Conservation (phyloP, 2,329 filamentous ascomycete genomes). For the Cryphonectria naterciae region DNA sequence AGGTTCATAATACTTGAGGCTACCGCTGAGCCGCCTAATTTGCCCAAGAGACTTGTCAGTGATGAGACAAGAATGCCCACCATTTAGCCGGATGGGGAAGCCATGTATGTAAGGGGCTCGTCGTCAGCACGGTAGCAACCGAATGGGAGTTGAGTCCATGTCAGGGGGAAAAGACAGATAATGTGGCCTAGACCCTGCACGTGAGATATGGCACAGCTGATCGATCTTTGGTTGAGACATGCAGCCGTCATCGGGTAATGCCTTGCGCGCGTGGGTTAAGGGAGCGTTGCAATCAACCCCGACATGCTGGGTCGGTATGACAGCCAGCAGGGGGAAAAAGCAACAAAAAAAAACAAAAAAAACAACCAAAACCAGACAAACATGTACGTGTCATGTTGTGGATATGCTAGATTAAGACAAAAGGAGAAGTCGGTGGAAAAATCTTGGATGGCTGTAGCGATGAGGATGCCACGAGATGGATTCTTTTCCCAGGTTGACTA, state of each 20-base stretch:
- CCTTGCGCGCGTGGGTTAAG: constrained; percentile 11
- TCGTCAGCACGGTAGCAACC: constrained; percentile 2
- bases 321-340: not conserved
- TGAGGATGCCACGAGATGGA: constrained; percentile 17
- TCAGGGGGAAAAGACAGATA: not conserved
- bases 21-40: not conserved
- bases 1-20: not conserved
- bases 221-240: constrained; percentile 25
- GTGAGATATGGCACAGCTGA: constrained; percentile 26
- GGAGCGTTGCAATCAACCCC: not conserved
- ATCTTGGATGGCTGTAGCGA: not conserved
- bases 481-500: not conserved
- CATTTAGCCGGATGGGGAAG: not conserved
- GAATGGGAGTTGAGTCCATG: not conserved
- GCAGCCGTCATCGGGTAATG: constrained; percentile 23
- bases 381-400: not conserved
- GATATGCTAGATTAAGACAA: not conserved
- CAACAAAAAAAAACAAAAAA: not conserved
- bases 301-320: not conserved
- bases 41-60: not conserved
- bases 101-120: constrained; percentile 19
- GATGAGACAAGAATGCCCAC: not conserved
- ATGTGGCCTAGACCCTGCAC: constrained; percentile 14
- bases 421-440: too few species aligned
- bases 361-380: too few species aligned